phyloP scores from a whole-genome alignment of 352 stramenopile species.

The Globisporangium yorkense region DNA sequence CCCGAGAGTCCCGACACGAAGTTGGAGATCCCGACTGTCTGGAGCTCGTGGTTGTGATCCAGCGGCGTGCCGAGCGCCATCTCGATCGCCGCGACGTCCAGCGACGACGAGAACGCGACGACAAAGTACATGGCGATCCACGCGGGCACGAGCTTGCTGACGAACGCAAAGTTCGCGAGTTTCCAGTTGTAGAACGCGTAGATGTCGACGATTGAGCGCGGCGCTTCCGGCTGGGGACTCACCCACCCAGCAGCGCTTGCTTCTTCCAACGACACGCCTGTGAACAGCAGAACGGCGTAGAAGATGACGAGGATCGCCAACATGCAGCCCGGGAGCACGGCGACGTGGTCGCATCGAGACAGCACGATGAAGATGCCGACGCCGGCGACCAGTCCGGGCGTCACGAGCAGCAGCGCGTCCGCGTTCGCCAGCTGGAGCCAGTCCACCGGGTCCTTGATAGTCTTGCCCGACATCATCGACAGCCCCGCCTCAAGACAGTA shows the following conservation, averaged over 20 bases:
- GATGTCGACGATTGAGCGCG: slow-evolving; percentile 59
- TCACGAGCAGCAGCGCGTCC: slow-evolving; percentile 78
- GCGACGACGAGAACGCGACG: slow-evolving; percentile 95
- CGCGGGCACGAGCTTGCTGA: slow-evolving; percentile 78
- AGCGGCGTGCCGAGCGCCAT: slow-evolving; percentile 92
- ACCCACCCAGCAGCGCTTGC: slow-evolving; percentile 92
- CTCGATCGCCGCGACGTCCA: slow-evolving; percentile 97
- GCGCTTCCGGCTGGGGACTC: slow-evolving; percentile 54
- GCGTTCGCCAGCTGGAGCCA: slow-evolving; percentile 76
- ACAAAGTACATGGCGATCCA: slow-evolving; percentile 98
- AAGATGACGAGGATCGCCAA: slow-evolving; percentile 82
- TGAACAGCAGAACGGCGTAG: slow-evolving; percentile 73
- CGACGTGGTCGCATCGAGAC: slow-evolving; percentile 74
- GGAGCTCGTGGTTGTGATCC: slow-evolving; percentile 94
- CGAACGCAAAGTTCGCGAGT: slow-evolving; percentile 48
- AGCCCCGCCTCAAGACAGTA: slow-evolving; percentile 81
- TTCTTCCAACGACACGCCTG: slow-evolving; percentile 78
- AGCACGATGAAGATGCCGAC: slow-evolving; percentile 83
- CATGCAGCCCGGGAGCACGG: slow-evolving; percentile 86
- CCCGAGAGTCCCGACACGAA: slow-evolving; percentile 93
- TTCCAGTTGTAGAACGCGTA: slow-evolving; percentile 78
- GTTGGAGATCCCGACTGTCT: slow-evolving; percentile 96
- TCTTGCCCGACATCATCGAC: slow-evolving; percentile 86
- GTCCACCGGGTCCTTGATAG: slow-evolving; percentile 86
- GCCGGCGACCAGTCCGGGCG: slow-evolving; percentile 80